phyloP scores from a whole-genome alignment of 78 protist species.

The Emiliania huxleyi region DNA sequence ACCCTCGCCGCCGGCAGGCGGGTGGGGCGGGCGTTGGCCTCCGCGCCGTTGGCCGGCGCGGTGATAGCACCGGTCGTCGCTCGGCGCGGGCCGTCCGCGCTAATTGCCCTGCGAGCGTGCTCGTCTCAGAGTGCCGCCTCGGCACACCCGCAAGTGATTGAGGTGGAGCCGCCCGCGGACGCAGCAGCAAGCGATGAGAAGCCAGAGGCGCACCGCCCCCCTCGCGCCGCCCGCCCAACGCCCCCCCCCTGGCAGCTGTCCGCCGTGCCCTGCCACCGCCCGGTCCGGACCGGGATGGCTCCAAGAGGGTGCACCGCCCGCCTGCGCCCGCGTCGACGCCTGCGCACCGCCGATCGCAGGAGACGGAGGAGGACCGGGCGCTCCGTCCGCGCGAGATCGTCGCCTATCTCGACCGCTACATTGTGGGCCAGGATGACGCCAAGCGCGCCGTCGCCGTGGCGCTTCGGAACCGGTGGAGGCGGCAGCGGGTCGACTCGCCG shows the following conservation, averaged over 20 bases:
- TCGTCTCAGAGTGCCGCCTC: neutral
- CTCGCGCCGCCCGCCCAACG: no score
- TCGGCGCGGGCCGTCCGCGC: neutral
- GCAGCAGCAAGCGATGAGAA: neutral
- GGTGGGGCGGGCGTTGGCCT: no score
- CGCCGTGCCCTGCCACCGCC: no score
- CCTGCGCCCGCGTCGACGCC: no score
- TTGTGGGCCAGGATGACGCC: constrained; percentile 78
- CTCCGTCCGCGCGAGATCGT: constrained; percentile 49
- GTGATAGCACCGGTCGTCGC: no score
- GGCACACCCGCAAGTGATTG: neutral
- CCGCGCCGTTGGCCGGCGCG: no score
- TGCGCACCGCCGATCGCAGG: no score
- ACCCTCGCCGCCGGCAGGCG: no score
- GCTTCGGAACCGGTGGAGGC: constrained; percentile 57
- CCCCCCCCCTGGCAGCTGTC: no score
- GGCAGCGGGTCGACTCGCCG: constrained; percentile 43
- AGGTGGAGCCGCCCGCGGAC: neutral
- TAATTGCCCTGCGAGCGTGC: neutral
- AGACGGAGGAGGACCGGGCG: neutral
- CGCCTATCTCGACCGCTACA: constrained; percentile 56
- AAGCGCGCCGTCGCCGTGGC: constrained; percentile 79
- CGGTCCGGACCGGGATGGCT: no score
- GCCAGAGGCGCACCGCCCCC: neutral
- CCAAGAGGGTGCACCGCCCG: no score